A percentile compares a stretch with the other conserved stretches of the same genome.
These are phyloP conservation scores for Clavariopsis aquatica DNA, from an alignment of 495 filamentous ascomycete species.

Conservation along the genomic window DNA sequence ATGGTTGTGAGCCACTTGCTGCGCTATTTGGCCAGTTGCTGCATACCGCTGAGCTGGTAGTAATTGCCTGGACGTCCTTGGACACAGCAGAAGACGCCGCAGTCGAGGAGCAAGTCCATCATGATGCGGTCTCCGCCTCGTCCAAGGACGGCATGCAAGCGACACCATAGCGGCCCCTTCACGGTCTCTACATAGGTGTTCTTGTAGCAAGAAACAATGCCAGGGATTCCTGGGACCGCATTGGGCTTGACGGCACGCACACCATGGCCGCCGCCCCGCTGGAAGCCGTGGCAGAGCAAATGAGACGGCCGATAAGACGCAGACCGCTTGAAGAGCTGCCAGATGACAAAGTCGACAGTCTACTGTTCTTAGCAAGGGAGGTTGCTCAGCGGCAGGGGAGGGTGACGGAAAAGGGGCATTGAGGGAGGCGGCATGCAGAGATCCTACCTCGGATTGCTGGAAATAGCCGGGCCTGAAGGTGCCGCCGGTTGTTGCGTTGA, in stretches of 20 bases:
- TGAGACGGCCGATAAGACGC: constrained; percentile 62
- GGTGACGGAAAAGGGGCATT: constrained; percentile 18
- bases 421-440: constrained; percentile 31
- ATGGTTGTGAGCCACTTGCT: constrained; percentile 17
- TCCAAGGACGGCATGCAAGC: constrained; percentile 69
- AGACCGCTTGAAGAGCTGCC: constrained; percentile 64
- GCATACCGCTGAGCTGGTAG: constrained; percentile 76
- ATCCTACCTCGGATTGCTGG: constrained; percentile 49
- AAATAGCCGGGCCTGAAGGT: constrained; percentile 47
- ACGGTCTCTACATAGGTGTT: constrained; percentile 71
- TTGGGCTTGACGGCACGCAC: constrained; percentile 40
- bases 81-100: constrained; percentile 72
- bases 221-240: constrained; percentile 53
- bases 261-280: constrained; percentile 43
- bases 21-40: neutral
- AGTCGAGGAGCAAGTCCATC: constrained; percentile 74
- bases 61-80: constrained; percentile 61
- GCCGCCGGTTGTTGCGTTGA: constrained; percentile 46
- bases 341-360: constrained; percentile 84
- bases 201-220: constrained; percentile 56
- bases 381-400: too few species aligned
- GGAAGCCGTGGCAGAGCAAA: constrained; percentile 77
- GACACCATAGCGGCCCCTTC: constrained; percentile 71
- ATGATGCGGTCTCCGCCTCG: constrained; percentile 79
- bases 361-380: constrained; percentile 42